These are phyloP conservation scores for Salix caprea DNA, from an alignment of 345 rosid species.

Conservation along the genomic window DNA sequence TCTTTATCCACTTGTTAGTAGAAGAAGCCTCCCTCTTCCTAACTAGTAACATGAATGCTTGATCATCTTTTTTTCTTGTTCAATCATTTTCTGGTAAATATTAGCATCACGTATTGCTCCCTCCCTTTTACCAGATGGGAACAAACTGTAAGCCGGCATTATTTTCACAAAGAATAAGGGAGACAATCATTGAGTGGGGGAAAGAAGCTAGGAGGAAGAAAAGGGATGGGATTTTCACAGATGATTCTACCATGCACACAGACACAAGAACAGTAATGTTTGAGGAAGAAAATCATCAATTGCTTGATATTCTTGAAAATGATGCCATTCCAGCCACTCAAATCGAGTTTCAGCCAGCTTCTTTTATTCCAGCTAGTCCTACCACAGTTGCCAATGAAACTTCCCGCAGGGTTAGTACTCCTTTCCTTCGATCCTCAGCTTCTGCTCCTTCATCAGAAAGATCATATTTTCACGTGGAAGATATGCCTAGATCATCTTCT, in stretches of 20 bases:
- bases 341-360: constrained; percentile 48
- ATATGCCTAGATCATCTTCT: constrained; percentile 46
- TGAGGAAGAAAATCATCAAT: constrained; percentile 64
- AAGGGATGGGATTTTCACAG: constrained; percentile 43
- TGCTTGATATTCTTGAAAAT: constrained; percentile 46
- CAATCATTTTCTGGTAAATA: not conserved
- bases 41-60: not conserved
- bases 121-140: constrained; percentile 69
- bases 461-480: constrained; percentile 22
- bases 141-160: constrained; percentile 87
- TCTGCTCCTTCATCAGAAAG: constrained; percentile 40
- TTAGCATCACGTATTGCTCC: not conserved
- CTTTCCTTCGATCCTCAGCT: constrained; percentile 60
- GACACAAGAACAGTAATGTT: constrained; percentile 83
- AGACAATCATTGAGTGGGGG: constrained; percentile 83
- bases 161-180: constrained; percentile 76
- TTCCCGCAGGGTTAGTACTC: constrained; percentile 49
- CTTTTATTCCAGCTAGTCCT: constrained; percentile 10
- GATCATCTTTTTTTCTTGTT: not conserved
- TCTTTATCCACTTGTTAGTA: not conserved
- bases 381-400: constrained; percentile 41
- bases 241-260: too few relatives aligned
- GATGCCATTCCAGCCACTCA: constrained; percentile 19
- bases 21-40: too few relatives aligned
- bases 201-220: constrained; percentile 77